Percentiles rank a stretch among this genome's conserved stretches.
phyloP scores from a whole-genome alignment of 495 filamentous ascomycete species.

The Penicillium malachiteum region DNA sequence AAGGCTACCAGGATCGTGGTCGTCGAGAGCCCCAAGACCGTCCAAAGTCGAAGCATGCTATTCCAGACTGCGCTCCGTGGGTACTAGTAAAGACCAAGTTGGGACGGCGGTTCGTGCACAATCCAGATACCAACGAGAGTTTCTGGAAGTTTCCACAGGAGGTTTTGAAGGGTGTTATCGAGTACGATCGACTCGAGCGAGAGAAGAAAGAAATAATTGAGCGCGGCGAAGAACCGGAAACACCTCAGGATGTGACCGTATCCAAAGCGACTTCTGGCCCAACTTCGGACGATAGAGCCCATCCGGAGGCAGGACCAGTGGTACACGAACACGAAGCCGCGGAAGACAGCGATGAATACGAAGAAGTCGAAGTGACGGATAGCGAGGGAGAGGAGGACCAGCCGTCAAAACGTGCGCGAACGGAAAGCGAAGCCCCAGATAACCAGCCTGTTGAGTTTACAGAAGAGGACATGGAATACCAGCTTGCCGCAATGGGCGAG shows the following conservation, averaged over 20 bases:
- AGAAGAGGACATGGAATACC: slow-evolving; percentile 92
- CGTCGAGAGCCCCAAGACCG: slow-evolving; percentile 67
- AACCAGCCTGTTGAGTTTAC: slow-evolving; percentile 79
- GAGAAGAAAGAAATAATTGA: slow-evolving; percentile 48
- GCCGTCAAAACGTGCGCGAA: slow-evolving; percentile 64
- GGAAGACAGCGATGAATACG: slow-evolving; percentile 68
- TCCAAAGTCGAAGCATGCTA: slow-evolving; percentile 73
- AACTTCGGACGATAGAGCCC: not conserved
- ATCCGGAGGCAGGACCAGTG: not conserved
- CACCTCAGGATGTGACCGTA: slow-evolving; percentile 12
- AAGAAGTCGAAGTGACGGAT: slow-evolving; percentile 86
- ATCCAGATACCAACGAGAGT: slow-evolving; percentile 76
- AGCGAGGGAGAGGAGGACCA: slow-evolving; percentile 56
- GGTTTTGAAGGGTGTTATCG: slow-evolving; percentile 75
- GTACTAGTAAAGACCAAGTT: slow-evolving; percentile 86
- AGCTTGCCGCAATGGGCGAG: slow-evolving; percentile 82
- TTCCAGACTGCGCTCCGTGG: slow-evolving; percentile 87
- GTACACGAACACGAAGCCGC: slow-evolving; percentile 16
- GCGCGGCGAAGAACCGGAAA: slow-evolving; percentile 36
- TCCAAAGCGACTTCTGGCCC: slow-evolving; percentile 3
- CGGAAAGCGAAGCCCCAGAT: slow-evolving; percentile 53
- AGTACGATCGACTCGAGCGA: slow-evolving; percentile 60
- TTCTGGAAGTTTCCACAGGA: slow-evolving; percentile 90
- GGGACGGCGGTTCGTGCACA: slow-evolving; percentile 85
- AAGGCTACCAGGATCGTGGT: slow-evolving; percentile 51